These are phyloP conservation scores for Chalaropsis ovoidea DNA, from an alignment of 2,329 filamentous ascomycete species.

Conservation along the genomic window DNA sequence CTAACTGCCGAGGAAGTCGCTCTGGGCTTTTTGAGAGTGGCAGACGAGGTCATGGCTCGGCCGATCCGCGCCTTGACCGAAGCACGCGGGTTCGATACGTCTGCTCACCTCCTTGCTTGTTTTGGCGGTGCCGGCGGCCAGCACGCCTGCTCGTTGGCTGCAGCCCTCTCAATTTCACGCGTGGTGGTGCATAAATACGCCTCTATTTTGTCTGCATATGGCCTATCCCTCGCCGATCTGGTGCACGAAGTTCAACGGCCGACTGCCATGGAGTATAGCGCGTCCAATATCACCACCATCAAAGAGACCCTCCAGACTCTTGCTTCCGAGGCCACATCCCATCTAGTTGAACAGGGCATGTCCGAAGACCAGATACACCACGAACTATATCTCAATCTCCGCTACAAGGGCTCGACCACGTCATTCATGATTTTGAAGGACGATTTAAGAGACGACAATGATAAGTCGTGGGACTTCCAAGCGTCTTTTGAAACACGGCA, in stretches of 20 bases:
- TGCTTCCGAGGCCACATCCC: slow-evolving; percentile 60
- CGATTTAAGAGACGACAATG: slow-evolving; percentile 37
- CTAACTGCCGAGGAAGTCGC: slow-evolving; percentile 79
- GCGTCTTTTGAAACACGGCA: slow-evolving; percentile 79
- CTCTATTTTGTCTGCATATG: slow-evolving; percentile 80
- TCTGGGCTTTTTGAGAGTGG: slow-evolving; percentile 79
- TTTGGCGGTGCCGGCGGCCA: slow-evolving; percentile 89
- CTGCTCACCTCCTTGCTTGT: slow-evolving; percentile 78
- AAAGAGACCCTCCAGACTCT: slow-evolving; percentile 67
- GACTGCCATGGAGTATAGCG: slow-evolving; percentile 48
- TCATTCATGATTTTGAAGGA: slow-evolving; percentile 83
- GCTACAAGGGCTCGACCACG: slow-evolving; percentile 82
- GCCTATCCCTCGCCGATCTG: slow-evolving; percentile 86
- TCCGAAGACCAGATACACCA: slow-evolving; percentile 62
- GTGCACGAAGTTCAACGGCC: slow-evolving; percentile 85
- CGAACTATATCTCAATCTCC: slow-evolving; percentile 89
- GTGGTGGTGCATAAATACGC: slow-evolving; percentile 82
- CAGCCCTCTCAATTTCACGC: slow-evolving; percentile 72
- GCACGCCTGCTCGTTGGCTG: slow-evolving; percentile 82
- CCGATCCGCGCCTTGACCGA: slow-evolving; percentile 86
- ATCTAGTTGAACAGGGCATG: slow-evolving; percentile 70
- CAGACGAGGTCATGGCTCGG: slow-evolving; percentile 83
- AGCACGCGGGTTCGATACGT: slow-evolving; percentile 83
- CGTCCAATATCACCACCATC: slow-evolving; percentile 50
- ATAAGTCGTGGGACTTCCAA: slow-evolving; percentile 68